phyloP scores from a whole-genome alignment of 2,329 filamentous ascomycete genomes.

The Magnaporthales sp. region DNA sequence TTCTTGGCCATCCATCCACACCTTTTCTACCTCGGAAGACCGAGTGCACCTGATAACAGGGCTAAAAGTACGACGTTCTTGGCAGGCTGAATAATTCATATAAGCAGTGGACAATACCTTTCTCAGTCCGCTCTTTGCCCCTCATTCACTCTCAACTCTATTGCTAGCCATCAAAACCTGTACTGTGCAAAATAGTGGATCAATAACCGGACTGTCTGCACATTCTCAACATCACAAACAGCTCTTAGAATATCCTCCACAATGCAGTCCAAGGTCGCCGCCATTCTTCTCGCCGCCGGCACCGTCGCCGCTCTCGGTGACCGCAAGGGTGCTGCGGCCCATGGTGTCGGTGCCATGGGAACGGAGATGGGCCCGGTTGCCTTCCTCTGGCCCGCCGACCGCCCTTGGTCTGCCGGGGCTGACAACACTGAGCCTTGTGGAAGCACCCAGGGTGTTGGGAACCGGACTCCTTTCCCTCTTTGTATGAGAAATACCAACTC shows the following conservation, averaged over 20 bases:
- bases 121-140: not conserved
- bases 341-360: constrained; percentile 19
- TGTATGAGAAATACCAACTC: constrained; percentile 20
- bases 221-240: not conserved
- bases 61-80: not conserved
- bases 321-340: not conserved
- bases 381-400: constrained; percentile 45
- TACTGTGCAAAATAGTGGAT: not conserved
- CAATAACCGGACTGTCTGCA: not conserved
- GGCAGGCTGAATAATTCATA: not conserved
- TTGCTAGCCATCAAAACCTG: too few relatives aligned
- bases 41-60: not conserved
- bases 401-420: constrained; percentile 36
- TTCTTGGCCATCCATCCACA: not conserved
- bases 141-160: not conserved
- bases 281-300: constrained; percentile 16
- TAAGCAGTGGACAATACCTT: not conserved
- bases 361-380: constrained; percentile 42
- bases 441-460: constrained; percentile 30
- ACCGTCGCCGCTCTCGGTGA: not conserved
- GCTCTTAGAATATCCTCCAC: constrained; percentile 1
- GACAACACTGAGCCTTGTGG: constrained; percentile 46
- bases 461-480: constrained; percentile 42
- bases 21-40: not conserved
- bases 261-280: constrained; percentile 30